phyloP scores from a whole-genome alignment of 371 early-diverging fungal genomes.

The Mortierella sp. region DNA sequence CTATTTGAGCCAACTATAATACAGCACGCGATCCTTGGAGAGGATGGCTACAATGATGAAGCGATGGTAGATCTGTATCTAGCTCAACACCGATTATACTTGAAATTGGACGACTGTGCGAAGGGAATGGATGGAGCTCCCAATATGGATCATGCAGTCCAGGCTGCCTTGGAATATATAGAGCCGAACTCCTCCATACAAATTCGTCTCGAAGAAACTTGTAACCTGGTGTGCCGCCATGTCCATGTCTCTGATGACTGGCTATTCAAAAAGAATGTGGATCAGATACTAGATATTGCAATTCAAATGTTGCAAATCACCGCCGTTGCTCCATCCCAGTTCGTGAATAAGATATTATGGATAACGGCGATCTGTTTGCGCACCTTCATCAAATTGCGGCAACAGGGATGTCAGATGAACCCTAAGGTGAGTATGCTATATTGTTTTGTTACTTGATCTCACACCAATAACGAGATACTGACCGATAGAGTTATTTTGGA shows the following conservation, averaged over 20 bases:
- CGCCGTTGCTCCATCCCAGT: constrained; percentile 16
- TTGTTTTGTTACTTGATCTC: neutral
- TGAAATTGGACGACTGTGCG: neutral
- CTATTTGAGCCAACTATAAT: constrained; percentile 1
- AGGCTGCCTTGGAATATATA: neutral
- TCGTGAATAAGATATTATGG: constrained; percentile 23
- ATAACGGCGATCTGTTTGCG: constrained; percentile 7
- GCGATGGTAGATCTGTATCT: neutral
- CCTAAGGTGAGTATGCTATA: constrained; percentile 11
- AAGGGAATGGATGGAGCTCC: neutral
- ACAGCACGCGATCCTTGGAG: constrained; percentile 8
- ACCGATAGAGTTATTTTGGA: constrained; percentile 3
- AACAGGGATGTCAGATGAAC: neutral
- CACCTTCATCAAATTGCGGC: neutral
- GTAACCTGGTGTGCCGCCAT: neutral
- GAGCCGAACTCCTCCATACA: constrained; percentile 11
- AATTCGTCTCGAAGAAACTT: neutral
- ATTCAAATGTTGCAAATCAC: constrained; percentile 7
- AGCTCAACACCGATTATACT: neutral
- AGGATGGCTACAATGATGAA: neutral
- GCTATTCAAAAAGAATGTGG: neutral
- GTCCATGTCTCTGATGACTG: neutral
- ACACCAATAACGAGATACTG: neutral
- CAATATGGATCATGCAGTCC: neutral
- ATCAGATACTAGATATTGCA: constrained; percentile 1